These are phyloP conservation scores for Paramecium sexaurelia DNA, from an alignment of 73 alveolate genomes.

Conservation along the genomic window DNA sequence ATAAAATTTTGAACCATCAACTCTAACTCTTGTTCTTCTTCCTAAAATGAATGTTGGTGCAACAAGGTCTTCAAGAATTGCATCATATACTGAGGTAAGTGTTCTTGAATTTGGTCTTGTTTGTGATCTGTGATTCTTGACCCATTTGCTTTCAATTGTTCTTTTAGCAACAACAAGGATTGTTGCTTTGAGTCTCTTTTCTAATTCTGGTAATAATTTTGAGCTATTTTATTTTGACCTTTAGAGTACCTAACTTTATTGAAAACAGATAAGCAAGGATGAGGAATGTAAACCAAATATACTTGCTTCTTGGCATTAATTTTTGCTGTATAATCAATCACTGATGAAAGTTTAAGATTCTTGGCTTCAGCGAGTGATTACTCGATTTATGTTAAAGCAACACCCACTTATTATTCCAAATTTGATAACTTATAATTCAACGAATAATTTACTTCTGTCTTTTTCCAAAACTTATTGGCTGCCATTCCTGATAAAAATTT, in stretches of 20 bases:
- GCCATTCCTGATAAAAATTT: constrained; percentile 37
- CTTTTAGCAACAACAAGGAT: constrained; percentile 66
- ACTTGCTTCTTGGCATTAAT: constrained; percentile 40
- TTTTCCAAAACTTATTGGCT: constrained; percentile 47
- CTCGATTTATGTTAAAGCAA: constrained; percentile 30
- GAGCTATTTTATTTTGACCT: not conserved
- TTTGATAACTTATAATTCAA: not conserved
- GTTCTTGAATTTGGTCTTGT: constrained; percentile 68
- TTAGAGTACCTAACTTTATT: constrained; percentile 34
- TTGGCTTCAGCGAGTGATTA: constrained; percentile 9
- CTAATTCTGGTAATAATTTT: constrained; percentile 66
- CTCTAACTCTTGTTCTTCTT: constrained; percentile 69
- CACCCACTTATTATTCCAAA: constrained; percentile 56
- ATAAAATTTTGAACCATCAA: constrained; percentile 65
- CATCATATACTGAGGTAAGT: constrained; percentile 63
- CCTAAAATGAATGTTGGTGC: constrained; percentile 64
- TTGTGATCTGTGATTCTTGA: constrained; percentile 64
- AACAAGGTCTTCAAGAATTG: constrained; percentile 63
- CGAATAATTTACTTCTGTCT: not conserved
- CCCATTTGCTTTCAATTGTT: constrained; percentile 64
- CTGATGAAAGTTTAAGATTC: constrained; percentile 23
- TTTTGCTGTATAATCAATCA: constrained; percentile 21
- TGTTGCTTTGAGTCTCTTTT: constrained; percentile 62
- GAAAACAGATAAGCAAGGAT: constrained; percentile 36
- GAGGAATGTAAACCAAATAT: constrained; percentile 14